Evolutionary conservation across 2,329 filamentous ascomycete species (phyloP), one percentile per base, ranked within the genome.

Genomic region (Bipolaris sorokiniana): DNA sequence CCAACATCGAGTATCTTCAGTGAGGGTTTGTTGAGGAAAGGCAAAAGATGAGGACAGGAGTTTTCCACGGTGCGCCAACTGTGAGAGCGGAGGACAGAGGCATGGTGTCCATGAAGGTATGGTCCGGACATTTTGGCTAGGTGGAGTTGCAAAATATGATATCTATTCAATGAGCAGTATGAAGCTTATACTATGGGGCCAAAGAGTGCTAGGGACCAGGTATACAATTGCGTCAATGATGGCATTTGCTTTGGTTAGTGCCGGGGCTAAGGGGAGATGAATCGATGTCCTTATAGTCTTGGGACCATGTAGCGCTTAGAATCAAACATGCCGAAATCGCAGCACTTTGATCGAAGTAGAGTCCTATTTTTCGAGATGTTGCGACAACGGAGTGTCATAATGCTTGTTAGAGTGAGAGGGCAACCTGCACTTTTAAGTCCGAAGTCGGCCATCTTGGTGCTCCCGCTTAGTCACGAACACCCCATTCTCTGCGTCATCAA

Each of bases 1-100:
- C 81, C 81, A 13, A 81, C 76, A 57, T 83, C 80, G 20, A 82
- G 77, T 38, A 82, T 70, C 54, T 74, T 66, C 69, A 72, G 54
- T 11, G 64, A 51, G 51, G 75, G 57, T 22, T 58, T 58, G 48
- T 46, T 58, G 37, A 77, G 68, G 53, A 76, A 70, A 0, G 73
- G 72, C 0, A 76, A 59, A 1, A 77, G 67, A 57, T 76, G 71
- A 1, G 73, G 80, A 59, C 74, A 74, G 18, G 76, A 78, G 70
- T 81, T 80, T 49, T 78, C 74, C 28, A 78, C 78, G 2, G 78
- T 81, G 38, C 79, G 77, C 76, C 75, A 78, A 58, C 73, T 71
- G 64, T 81, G 79, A n/a, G 79, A 77, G 42, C 70, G 72, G 41
- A 80, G 73, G 46, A 80, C 77, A 0, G 73, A 73, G 18, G 69